Percentiles rank a stretch among this genome's conserved stretches.
These are phyloP conservation scores for Tanozyma kutaoensis DNA, from an alignment of 805 yeast species.

Conservation along the genomic window DNA sequence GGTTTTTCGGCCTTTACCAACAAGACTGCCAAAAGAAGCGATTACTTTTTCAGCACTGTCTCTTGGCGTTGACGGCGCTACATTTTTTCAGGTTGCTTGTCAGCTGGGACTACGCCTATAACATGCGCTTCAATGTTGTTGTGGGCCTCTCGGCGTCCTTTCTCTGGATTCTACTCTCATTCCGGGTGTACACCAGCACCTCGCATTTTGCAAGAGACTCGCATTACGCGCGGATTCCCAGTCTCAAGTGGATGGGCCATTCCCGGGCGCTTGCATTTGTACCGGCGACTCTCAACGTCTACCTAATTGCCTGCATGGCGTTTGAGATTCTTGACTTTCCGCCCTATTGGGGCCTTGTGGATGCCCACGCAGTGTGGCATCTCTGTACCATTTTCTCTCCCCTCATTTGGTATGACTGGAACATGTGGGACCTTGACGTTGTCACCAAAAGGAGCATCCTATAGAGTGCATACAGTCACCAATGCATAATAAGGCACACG, in stretches of 20 bases:
- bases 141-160: slow-evolving; percentile 16
- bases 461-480: too few relatives aligned
- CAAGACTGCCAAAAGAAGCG: slow-evolving; percentile 3
- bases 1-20: slow-evolving; percentile 16
- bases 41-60: slow-evolving; percentile 7
- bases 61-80: slow-evolving; percentile 8
- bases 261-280: too few relatives aligned
- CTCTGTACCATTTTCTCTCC: slow-evolving; percentile 77
- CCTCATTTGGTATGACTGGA: slow-evolving; percentile 55
- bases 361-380: slow-evolving; percentile 95
- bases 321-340: too few relatives aligned
- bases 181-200: slow-evolving; percentile 1
- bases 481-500: too few relatives aligned
- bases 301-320: too few relatives aligned
- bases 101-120: slow-evolving; percentile 27
- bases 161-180: slow-evolving; percentile 22
- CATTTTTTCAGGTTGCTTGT: slow-evolving; percentile 16
- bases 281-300: too few relatives aligned
- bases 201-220: too few relatives aligned
- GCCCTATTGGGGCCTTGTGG: slow-evolving; percentile 22
- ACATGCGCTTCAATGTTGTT: slow-evolving; percentile 15
- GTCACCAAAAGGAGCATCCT: too few relatives aligned
- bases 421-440: slow-evolving; percentile 29
- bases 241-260: too few relatives aligned
- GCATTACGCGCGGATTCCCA: too few relatives aligned